These are phyloP conservation scores for Fomitopsis betulina DNA, from an alignment of 1,284 basidiomycete genomes.

Conservation along the genomic window DNA sequence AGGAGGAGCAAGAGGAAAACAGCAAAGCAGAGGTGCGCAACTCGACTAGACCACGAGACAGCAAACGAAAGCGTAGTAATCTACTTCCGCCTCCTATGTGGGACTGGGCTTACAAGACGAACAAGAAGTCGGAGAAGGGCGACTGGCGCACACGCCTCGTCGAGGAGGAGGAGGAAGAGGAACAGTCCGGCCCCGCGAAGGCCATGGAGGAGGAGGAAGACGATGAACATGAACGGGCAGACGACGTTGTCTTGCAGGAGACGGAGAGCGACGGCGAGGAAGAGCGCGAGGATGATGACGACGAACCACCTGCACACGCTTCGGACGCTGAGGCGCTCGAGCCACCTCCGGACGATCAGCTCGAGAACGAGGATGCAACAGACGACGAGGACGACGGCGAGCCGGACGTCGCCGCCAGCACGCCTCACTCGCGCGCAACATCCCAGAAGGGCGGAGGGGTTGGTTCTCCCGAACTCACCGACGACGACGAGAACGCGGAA, in stretches of 20 bases:
- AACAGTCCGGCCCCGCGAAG: constrained; percentile 43
- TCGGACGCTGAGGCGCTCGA: constrained; percentile 12
- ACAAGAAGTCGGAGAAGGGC: constrained; percentile 19
- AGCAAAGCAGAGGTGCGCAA: constrained; percentile 13
- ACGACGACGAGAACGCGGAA: constrained; percentile 19
- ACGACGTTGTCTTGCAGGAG: constrained; percentile 7
- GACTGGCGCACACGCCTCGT: constrained; percentile 39
- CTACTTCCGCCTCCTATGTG: constrained; percentile 73
- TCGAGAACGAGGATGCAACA: constrained; percentile 16
- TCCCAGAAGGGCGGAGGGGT: constrained; percentile 14
- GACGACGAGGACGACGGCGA: constrained; percentile 27
- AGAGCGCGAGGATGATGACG: constrained; percentile 17
- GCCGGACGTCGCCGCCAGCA: constrained; percentile 11
- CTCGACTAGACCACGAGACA: constrained; percentile 21
- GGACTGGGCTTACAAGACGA: constrained; percentile 65
- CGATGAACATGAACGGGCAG: constrained; percentile 35
- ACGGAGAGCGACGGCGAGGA: constrained; percentile 13
- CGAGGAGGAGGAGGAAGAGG: constrained; percentile 50
- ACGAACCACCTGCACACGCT: constrained; percentile 10
- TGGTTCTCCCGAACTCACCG: constrained; percentile 21
- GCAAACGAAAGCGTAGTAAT: constrained; percentile 53
- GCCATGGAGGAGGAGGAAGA: constrained; percentile 63
- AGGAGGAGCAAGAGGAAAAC: constrained; percentile 60
- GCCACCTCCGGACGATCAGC: constrained; percentile 9
- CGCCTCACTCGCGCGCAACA: constrained; percentile 5